Percentiles rank a stretch among this genome's conserved stretches.
phyloP scores from a whole-genome alignment of 164 flowering plant species.

The Dillenia suffruticosa region DNA sequence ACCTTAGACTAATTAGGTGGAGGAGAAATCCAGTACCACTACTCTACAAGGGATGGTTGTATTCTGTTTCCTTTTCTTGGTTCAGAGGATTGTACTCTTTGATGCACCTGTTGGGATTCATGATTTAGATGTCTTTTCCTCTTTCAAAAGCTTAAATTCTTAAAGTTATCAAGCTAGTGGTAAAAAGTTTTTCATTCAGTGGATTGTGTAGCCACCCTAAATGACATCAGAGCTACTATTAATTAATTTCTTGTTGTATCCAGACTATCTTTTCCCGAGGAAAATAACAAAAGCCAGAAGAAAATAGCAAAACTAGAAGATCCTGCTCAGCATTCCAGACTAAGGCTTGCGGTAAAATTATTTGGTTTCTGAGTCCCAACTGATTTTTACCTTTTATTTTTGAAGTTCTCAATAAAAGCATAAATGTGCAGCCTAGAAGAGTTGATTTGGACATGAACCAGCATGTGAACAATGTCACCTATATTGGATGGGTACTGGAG shows the following conservation, averaged over 20 bases:
- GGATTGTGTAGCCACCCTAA: no score
- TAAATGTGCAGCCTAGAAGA: slow-evolving; percentile 78
- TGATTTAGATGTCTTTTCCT: no score
- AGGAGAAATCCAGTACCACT: no score
- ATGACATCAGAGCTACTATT: not conserved
- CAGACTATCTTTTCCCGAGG: slow-evolving; percentile 80
- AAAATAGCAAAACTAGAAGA: slow-evolving; percentile 78
- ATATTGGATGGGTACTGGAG: slow-evolving; percentile 98
- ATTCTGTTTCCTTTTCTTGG: no score
- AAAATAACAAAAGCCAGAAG: slow-evolving; percentile 52
- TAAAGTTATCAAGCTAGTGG: no score
- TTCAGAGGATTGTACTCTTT: not conserved
- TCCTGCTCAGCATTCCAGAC: slow-evolving; percentile 51
- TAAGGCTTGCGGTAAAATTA: slow-evolving; percentile 60
- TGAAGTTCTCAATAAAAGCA: slow-evolving; percentile 9
- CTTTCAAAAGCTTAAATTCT: no score
- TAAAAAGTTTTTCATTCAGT: no score
- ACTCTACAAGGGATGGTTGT: no score
- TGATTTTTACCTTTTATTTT: not conserved
- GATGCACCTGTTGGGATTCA: not conserved
- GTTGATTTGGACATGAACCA: slow-evolving; percentile 97
- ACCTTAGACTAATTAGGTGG: no score
- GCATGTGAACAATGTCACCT: slow-evolving; percentile 95
- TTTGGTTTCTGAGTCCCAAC: slow-evolving; percentile 1
- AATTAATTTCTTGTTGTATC: slow-evolving; percentile 1